Evolutionary conservation across 2,329 filamentous ascomycete genomes (phyloP).

Genomic region (Fusarium longipes): DNA sequence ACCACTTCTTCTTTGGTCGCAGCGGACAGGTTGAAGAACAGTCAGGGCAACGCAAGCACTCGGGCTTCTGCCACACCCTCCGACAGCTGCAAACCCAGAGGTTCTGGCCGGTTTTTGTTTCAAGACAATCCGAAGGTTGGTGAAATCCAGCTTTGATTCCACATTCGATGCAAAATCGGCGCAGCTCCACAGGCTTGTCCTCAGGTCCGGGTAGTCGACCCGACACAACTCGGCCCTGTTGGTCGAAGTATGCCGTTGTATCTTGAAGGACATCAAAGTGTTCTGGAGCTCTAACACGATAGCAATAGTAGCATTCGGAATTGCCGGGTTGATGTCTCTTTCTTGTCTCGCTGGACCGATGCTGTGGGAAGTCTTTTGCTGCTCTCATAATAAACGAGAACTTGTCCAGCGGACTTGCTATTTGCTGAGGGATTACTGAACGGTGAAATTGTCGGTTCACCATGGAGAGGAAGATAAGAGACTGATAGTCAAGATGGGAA

Average conservation of each 20-base stretch:
- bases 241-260: slow-evolving; percentile 50
- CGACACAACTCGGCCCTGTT: slow-evolving; percentile 46
- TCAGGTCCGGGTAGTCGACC: slow-evolving; percentile 45
- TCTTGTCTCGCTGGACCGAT: slow-evolving; percentile 53
- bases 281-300: slow-evolving; percentile 53
- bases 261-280: slow-evolving; percentile 54
- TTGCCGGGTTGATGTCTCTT: slow-evolving; percentile 55
- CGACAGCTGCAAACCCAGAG: slow-evolving; percentile 56
- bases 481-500: slow-evolving; percentile 54
- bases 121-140: slow-evolving; percentile 52
- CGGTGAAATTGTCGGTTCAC: slow-evolving; percentile 52
- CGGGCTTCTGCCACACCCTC: slow-evolving; percentile 52
- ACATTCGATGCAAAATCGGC: slow-evolving; percentile 57
- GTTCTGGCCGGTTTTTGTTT: slow-evolving; percentile 52
- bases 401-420: slow-evolving; percentile 53
- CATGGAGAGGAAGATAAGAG: slow-evolving; percentile 55
- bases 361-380: slow-evolving; percentile 55
- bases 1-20: slow-evolving; percentile 50
- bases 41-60: slow-evolving; percentile 50
- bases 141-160: slow-evolving; percentile 55
- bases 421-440: slow-evolving; percentile 49
- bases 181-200: slow-evolving; percentile 50
- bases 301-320: slow-evolving; percentile 57
- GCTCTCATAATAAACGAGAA: slow-evolving; percentile 56
- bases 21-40: slow-evolving; percentile 53